These are phyloP conservation scores for Venturia asperata DNA, from an alignment of 2,329 filamentous ascomycete genomes.

Conservation along the genomic window DNA sequence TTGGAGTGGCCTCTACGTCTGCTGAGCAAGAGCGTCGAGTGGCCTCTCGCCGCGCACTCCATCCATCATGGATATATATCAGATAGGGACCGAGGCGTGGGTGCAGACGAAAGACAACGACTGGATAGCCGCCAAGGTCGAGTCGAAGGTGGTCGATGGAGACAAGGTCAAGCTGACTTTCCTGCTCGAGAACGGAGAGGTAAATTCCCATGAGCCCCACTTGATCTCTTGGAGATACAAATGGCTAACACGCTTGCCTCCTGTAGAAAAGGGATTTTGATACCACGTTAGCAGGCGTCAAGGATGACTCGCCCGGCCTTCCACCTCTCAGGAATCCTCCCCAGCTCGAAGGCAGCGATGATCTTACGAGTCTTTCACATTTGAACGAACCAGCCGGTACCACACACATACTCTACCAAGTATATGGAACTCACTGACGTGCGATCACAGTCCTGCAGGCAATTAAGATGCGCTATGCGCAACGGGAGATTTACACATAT, in stretches of 20 bases:
- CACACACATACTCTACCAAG: slow-evolving; percentile 25
- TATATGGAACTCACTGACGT: slow-evolving; percentile 24
- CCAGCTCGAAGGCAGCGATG: slow-evolving; percentile 97
- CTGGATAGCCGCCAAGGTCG: slow-evolving; percentile 94
- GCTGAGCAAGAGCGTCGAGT: slow-evolving; percentile 9
- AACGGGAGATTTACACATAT: slow-evolving; percentile 99
- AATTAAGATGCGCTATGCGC: slow-evolving; percentile 90
- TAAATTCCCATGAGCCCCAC: slow-evolving; percentile 34
- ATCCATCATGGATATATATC: slow-evolving; percentile 76
- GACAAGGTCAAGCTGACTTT: slow-evolving; percentile 85
- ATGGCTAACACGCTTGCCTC: slow-evolving; percentile 19
- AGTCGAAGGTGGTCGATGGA: slow-evolving; percentile 74
- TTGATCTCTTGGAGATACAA: slow-evolving; percentile 2
- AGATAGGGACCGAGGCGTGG: slow-evolving; percentile 96
- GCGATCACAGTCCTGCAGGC: slow-evolving; percentile 73
- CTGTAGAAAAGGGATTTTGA: slow-evolving; percentile 69
- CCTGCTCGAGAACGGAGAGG: slow-evolving; percentile 86
- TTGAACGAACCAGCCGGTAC: slow-evolving; percentile 95
- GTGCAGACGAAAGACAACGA: slow-evolving; percentile 38
- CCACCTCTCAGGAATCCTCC: slow-evolving; percentile 96
- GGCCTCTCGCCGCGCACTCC: background rate
- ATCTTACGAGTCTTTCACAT: slow-evolving; percentile 94
- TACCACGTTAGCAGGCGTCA: slow-evolving; percentile 67
- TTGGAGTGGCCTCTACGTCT: background rate
- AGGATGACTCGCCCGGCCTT: slow-evolving; percentile 69